Evolutionary conservation across 2,329 filamentous ascomycete genomes (phyloP).

Genomic region (Trichothecium roseum): DNA sequence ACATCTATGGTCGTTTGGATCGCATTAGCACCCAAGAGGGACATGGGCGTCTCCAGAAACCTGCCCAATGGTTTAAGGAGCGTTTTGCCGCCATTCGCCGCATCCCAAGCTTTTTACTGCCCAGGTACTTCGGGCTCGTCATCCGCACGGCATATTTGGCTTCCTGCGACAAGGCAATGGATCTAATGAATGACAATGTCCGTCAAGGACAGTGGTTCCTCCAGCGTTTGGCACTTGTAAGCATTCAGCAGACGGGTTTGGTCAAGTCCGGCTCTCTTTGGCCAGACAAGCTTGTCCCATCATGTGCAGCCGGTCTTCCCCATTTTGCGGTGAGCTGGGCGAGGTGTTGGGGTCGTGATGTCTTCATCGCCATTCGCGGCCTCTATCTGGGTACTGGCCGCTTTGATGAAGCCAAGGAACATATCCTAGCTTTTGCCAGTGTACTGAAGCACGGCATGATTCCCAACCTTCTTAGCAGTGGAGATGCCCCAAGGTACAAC

Average conservation of each 20-base stretch:
- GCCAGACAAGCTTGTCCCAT: slow-evolving; percentile 74
- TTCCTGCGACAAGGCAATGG: slow-evolving; percentile 66
- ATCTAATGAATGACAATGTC: slow-evolving; percentile 69
- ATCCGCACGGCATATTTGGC: slow-evolving; percentile 81
- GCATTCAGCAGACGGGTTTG: slow-evolving; percentile 79
- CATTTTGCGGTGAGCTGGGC: slow-evolving; percentile 94
- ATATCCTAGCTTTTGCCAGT: slow-evolving; percentile 89
- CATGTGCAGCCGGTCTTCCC: slow-evolving; percentile 81
- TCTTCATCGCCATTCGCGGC: slow-evolving; percentile 90
- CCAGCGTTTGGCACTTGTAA: slow-evolving; percentile 81
- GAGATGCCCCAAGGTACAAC: slow-evolving; percentile 83
- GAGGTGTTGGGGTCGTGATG: slow-evolving; percentile 92
- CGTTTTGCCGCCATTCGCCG: slow-evolving; percentile 78
- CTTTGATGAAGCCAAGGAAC: slow-evolving; percentile 80
- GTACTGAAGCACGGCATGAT: slow-evolving; percentile 98
- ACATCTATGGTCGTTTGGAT: slow-evolving; percentile 69
- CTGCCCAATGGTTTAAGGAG: slow-evolving; percentile 69
- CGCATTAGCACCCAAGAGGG: slow-evolving; percentile 53
- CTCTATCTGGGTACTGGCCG: slow-evolving; percentile 86
- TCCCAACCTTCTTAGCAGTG: slow-evolving; percentile 81
- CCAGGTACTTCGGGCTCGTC: slow-evolving; percentile 85
- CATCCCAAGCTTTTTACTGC: slow-evolving; percentile 81
- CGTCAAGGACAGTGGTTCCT: slow-evolving; percentile 79
- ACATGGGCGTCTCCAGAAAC: slow-evolving; percentile 51
- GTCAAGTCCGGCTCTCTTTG: slow-evolving; percentile 87